A percentile compares a stretch with the other conserved stretches of the same genome.
Evolutionary conservation across 2,329 filamentous ascomycete genomes (phyloP).

Genomic region (Ascochyta koolunga): DNA sequence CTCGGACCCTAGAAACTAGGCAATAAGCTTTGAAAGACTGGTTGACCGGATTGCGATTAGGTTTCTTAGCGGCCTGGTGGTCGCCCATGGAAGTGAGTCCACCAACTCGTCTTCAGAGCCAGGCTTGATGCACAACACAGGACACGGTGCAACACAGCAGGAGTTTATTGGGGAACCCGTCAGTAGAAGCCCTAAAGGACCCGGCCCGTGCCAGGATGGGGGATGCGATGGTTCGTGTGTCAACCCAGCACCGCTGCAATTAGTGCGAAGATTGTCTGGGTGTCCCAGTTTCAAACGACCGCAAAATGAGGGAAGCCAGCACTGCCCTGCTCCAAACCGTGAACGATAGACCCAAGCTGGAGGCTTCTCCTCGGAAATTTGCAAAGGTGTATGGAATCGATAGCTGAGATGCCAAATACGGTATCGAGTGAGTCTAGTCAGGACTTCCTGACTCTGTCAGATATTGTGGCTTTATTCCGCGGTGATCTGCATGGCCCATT

Average conservation of each 20-base stretch:
- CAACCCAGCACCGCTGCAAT: constrained; percentile 6
- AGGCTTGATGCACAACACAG: constrained; percentile 28
- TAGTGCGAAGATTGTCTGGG: constrained; percentile 12
- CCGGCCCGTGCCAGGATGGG: constrained; percentile 15
- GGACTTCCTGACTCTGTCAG: background rate
- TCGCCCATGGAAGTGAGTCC: constrained; percentile 23
- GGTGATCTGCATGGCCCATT: constrained; percentile 1
- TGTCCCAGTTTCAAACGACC: constrained; percentile 10
- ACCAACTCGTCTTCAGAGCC: constrained; percentile 17
- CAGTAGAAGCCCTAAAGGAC: constrained; percentile 15
- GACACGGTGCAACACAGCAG: constrained; percentile 19
- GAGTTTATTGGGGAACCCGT: constrained; percentile 17
- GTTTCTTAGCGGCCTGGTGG: constrained; percentile 23
- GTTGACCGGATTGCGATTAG: constrained; percentile 16
- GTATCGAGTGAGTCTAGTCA: background rate
- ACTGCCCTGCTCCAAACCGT: constrained; percentile 12
- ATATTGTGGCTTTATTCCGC: background rate
- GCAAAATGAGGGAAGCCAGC: constrained; percentile 6
- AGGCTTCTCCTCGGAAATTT: constrained; percentile 16
- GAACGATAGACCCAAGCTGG: constrained; percentile 12
- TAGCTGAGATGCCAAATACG: constrained; percentile 22
- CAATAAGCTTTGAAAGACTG: constrained; percentile 2
- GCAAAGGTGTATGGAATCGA: constrained; percentile 20
- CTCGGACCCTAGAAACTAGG: constrained; percentile 3
- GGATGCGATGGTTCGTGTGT: constrained; percentile 13